A percentile compares a stretch with the other conserved stretches of the same genome.
These are phyloP conservation scores for Nymphaea colorata DNA, from an alignment of 164 flowering plant genomes.

Conservation along the genomic window DNA sequence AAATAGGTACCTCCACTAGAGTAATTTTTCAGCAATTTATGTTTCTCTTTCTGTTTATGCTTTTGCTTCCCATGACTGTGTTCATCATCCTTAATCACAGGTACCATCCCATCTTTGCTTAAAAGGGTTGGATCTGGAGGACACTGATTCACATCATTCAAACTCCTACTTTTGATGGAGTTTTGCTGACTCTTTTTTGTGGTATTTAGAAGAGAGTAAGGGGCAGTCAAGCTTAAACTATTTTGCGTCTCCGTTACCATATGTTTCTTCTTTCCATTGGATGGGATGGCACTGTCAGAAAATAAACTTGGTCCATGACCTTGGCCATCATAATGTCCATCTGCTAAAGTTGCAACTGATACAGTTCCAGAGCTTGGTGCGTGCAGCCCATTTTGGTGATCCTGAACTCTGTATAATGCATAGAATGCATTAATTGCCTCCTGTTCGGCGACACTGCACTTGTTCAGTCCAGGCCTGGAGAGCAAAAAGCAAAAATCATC, in stretches of 20 bases:
- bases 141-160: conserved; percentile 29
- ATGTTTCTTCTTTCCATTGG: conserved; percentile 34
- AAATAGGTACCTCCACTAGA: conserved; percentile 40
- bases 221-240: conserved; percentile 16
- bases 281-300: conserved; percentile 11
- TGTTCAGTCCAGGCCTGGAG: conserved; percentile 79
- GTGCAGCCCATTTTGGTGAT: conserved; percentile 24
- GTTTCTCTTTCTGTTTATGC: conserved; percentile 31
- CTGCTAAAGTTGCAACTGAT: conserved; percentile 17
- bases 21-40: conserved; percentile 15
- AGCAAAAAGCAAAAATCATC: not conserved
- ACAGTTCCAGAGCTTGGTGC: conserved; percentile 17
- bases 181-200: conserved; percentile 27
- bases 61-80: conserved; percentile 19
- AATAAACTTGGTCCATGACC: conserved; percentile 6
- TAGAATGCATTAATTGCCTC: conserved; percentile 61
- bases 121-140: conserved; percentile 17
- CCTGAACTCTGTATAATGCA: conserved; percentile 37
- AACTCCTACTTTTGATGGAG: conserved; percentile 27
- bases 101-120: conserved; percentile 15
- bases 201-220: conserved; percentile 17
- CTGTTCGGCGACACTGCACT: conserved; percentile 61
- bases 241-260: conserved; percentile 26
- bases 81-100: conserved; percentile 17
- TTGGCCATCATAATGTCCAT: too few relatives aligned